phyloP scores from a whole-genome alignment of 257 asterid genomes.

The Przewalskia tangutica region DNA sequence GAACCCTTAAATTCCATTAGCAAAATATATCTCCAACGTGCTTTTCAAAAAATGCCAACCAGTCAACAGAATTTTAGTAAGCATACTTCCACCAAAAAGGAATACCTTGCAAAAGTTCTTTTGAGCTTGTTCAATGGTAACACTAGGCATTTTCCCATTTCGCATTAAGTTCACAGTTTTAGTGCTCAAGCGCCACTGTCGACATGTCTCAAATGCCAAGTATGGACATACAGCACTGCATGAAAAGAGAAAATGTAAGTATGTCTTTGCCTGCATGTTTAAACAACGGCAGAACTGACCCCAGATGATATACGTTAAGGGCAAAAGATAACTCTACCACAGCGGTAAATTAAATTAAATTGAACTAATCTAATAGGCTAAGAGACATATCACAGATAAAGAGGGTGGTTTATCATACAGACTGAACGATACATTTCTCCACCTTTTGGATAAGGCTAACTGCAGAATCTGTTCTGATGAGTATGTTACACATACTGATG shows the following conservation, averaged over 20 bases:
- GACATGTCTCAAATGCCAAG: slow-evolving; percentile 94
- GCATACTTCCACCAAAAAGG: neutral
- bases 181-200: slow-evolving; percentile 97
- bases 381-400: neutral
- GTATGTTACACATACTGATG: neutral
- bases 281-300: neutral
- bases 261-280: neutral
- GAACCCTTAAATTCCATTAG: neutral
- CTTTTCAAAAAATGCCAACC: neutral
- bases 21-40: neutral
- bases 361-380: neutral
- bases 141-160: slow-evolving; percentile 98
- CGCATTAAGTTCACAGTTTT: slow-evolving; percentile 98
- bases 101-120: slow-evolving; percentile 88
- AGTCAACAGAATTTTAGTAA: neutral
- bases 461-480: neutral
- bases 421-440: neutral
- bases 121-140: slow-evolving; percentile 95
- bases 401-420: neutral
- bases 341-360: neutral
- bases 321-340: neutral
- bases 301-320: neutral
- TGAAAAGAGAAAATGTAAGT: neutral
- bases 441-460: neutral
- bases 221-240: slow-evolving; percentile 94